Conservation (phyloP, 225 moss, liverwort and hornwort genomes). For the Physcomitrium patens region DNA sequence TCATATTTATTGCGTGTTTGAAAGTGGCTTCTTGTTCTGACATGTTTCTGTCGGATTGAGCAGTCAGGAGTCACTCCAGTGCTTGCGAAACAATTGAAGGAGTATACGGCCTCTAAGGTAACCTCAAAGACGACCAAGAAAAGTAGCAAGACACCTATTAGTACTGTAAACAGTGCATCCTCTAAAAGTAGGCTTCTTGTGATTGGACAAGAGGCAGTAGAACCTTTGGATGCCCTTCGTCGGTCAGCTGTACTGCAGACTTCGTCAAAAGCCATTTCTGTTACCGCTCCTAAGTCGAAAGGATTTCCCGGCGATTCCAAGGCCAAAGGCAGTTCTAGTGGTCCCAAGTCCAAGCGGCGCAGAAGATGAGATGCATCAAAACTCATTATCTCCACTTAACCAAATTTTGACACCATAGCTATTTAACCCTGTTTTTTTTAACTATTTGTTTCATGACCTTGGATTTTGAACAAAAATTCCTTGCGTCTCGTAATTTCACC, state of each 20-base stretch:
- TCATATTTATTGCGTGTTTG: too few relatives aligned
- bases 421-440: background rate
- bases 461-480: background rate
- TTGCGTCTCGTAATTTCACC: background rate
- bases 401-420: slow-evolving; percentile 42
- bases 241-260: slow-evolving; percentile 44
- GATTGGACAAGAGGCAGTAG: slow-evolving; percentile 84
- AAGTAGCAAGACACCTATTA: slow-evolving; percentile 33
- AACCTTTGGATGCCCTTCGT: slow-evolving; percentile 81
- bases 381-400: background rate
- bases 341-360: slow-evolving; percentile 40
- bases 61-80: slow-evolving; percentile 86
- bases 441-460: slow-evolving; percentile 3
- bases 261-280: slow-evolving; percentile 23
- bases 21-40: slow-evolving; percentile 7
- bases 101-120: slow-evolving; percentile 54
- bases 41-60: slow-evolving; percentile 21
- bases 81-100: slow-evolving; percentile 82
- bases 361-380: slow-evolving; percentile 35
- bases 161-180: slow-evolving; percentile 27
- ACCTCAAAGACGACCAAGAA: slow-evolving; percentile 40
- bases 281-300: slow-evolving; percentile 7
- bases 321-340: slow-evolving; percentile 5
- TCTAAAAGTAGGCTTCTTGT: slow-evolving; percentile 63
- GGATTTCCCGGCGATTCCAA: slow-evolving; percentile 28